Percentiles rank a stretch among this genome's conserved stretches.
These are phyloP conservation scores for Fusarium verticillioides DNA, from an alignment of 2,329 filamentous ascomycete genomes.

Conservation along the genomic window DNA sequence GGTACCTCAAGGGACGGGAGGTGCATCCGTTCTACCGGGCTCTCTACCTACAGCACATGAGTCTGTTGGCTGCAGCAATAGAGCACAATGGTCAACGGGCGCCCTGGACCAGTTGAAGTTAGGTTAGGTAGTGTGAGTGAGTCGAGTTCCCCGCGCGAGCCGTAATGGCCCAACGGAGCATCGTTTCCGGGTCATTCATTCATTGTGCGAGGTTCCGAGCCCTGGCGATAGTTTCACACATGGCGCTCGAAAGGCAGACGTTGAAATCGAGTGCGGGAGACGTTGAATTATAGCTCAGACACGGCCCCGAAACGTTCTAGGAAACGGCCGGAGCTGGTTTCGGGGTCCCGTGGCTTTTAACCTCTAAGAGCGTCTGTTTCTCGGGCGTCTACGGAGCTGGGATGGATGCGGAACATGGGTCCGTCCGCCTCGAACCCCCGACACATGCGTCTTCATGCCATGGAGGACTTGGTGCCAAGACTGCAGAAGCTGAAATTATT, in stretches of 20 bases:
- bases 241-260: background rate
- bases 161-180: conserved; percentile 7
- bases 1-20: background rate
- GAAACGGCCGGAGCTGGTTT: conserved; percentile 24
- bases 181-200: conserved; percentile 4
- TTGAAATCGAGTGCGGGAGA: conserved; percentile 22
- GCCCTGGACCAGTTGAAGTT: conserved; percentile 3
- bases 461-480: conserved; percentile 17
- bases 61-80: conserved; percentile 23
- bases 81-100: background rate
- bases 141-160: conserved; percentile 7
- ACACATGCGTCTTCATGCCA: background rate
- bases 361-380: conserved; percentile 12
- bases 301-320: conserved; percentile 20
- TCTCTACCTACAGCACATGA: background rate
- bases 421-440: conserved; percentile 7
- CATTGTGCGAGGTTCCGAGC: background rate
- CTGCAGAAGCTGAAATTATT: background rate
- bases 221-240: background rate
- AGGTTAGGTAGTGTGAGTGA: background rate
- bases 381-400: conserved; percentile 39
- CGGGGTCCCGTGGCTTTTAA: conserved; percentile 12
- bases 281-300: conserved; percentile 34
- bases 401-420: background rate
- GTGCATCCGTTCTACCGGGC: background rate